Base-by-base conservation (phyloP, 441 rosid genomes). In the Francoa sonchifolia region DNA sequence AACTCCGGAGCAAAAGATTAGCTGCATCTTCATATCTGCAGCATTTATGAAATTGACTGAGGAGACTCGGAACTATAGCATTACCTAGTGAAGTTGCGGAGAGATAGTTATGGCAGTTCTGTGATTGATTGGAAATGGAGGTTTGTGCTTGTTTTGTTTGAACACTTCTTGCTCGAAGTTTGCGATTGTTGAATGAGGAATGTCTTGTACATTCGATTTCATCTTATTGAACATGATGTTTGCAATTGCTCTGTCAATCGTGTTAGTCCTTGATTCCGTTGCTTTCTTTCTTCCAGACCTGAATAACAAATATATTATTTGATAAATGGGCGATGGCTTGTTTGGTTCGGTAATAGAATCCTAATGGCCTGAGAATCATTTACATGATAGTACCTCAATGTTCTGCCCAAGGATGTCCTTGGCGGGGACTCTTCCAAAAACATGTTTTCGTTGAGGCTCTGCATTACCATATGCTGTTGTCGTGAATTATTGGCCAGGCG, bases 171-270 rank as follows among this genome's bases (percentile, higher is more conserved):
- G 46, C 29, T 49, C 21, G 29, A 50, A 39, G 19, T 37, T 13
- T 7, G 8, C 8, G 2, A 44, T 19, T 39, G 44, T 32, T 5
- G 39, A 25, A 19, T 33, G 21, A 0, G 58, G 36, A 61, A 53
- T 65, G 21, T 58, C 65, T 36, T 25, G 59, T 10, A 57, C 44
- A 28, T 74, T 68, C 20, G 55, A 18, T 27, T 74, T 81, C 79
- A 67, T 68, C 66, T 71, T 68, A 48, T 66, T 67, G 66, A 68
- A 89, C 66, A 84, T 66, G 44, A 85, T 73, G 35, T 66, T 82
- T 0, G 96, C 96, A 0, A 89, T 54, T 16, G 96, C 68, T 66
- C 96, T 65, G 46, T 89, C 96, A 1, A 79, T 61, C 19, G 75
- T 38, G 59, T 82, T 89, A 4, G 97, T 85, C 66, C 75, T 73